Evolutionary conservation across 2,329 filamentous ascomycete species (phyloP), one percentile per base, ranked within the genome.

Genomic region (Botrytis porri): DNA sequence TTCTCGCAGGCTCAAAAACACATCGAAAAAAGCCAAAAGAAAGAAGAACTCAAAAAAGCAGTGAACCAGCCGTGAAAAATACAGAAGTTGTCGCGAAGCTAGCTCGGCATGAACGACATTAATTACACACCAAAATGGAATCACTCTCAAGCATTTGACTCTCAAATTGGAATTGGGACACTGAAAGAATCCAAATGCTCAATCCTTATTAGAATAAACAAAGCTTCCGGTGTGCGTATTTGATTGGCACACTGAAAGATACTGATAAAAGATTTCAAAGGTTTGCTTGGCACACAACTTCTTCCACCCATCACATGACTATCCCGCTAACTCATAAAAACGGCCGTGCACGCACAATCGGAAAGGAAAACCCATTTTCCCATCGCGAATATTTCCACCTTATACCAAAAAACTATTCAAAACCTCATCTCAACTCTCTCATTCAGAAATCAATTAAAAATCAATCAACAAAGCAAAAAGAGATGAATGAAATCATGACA

Each of bases 271-370:
- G 22, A 10, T n/a, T n/a, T 51, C 5, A 5, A n/a, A 25, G 25
- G 25, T 51, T n/a, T 51, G 48, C 25, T n/a, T 51, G n/a, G 22
- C 2, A 51, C 48, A n/a, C 43, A 45, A 6, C 25, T 48, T 5
- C 6, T 6, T 14, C 25, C 25, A 25, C 22, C 12, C 10, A 14
- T 51, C 48, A 51, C 48, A 51, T 51, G 25, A 51, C 48, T n/a
- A n/a, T 2, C 4, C n/a, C 25, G 22, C 25, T 51, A 14, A 3
- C 48, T 0, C 0, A 25, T n/a, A n/a, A n/a, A n/a, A 51, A 14
- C 2, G 25, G 4, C 48, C 10, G 48, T 51, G 25, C 48, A 51
- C 48, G n/a, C 5, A 12, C 4, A 14, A 0, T 51, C 48, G 48
- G 48, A n/a, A n/a, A 22, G 48, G 25, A 51, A 25, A 51, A 51